These are phyloP conservation scores for Chaetomium globosum DNA, from an alignment of 2,329 filamentous ascomycete genomes.

Conservation along the genomic window DNA sequence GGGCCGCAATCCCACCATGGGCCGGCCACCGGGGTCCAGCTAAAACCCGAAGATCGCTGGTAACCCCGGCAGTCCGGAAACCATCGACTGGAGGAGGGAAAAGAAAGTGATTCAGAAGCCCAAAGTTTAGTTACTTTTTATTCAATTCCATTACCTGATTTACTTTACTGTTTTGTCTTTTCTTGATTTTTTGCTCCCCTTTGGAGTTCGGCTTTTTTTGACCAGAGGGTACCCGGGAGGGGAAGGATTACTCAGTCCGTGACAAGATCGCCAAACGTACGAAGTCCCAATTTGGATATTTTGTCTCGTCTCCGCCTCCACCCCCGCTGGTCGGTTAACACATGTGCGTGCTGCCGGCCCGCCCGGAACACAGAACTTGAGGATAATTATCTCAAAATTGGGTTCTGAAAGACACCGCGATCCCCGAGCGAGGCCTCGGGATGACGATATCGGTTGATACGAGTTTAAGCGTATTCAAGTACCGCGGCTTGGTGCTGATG, in stretches of 20 bases:
- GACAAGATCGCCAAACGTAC: slow-evolving; percentile 26
- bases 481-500: too few species aligned
- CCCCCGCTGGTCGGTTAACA: slow-evolving; percentile 10
- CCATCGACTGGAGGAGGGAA: too few species aligned
- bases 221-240: not conserved
- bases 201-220: too few species aligned
- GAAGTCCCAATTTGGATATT: slow-evolving; percentile 26
- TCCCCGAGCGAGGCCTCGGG: not conserved
- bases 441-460: not conserved
- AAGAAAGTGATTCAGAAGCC: too few species aligned
- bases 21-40: slow-evolving; percentile 27
- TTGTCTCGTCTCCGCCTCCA: slow-evolving; percentile 23
- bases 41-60: slow-evolving; percentile 27
- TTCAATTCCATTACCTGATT: too few species aligned
- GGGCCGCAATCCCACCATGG: slow-evolving; percentile 1
- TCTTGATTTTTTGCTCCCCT: too few species aligned
- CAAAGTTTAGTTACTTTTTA: too few species aligned
- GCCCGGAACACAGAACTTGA: slow-evolving; percentile 5
- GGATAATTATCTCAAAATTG: not conserved
- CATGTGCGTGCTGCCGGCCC: slow-evolving; percentile 8
- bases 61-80: too few species aligned
- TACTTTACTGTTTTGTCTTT: too few species aligned
- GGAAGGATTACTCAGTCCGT: slow-evolving; percentile 21
- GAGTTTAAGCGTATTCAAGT: not conserved
- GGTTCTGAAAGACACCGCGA: not conserved